Base-by-base conservation (phyloP, 176 grass and related monocot species). In the Coix lacrymajobi region DNA sequence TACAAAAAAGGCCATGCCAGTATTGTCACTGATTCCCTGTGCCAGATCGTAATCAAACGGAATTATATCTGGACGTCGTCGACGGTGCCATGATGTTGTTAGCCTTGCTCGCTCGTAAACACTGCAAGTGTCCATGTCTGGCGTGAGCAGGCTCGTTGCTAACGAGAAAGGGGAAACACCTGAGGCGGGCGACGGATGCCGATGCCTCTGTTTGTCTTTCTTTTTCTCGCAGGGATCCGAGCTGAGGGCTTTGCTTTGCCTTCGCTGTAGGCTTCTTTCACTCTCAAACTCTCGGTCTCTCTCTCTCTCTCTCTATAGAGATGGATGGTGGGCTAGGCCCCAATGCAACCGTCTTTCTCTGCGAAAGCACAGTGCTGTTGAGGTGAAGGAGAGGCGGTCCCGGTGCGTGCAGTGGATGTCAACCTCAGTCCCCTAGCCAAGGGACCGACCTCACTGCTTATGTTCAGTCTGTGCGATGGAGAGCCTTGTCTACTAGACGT, bases 361-460 rank as follows among this genome's bases (percentile, higher is more conserved):
- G 61, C 71, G 37, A 76, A 20, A 49, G 56, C 76, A 79, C 52
- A 49, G 66, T 61, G 54, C 61, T 6, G 41, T 43, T 56, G 62
- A 68, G 52, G 45, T 36, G 31, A 28, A 57, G 52, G 69, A 19
- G 31, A 36, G 78, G 44, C 24, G 85, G 78, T 62, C 77, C 78
- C 84, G 9, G 44, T 31, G 61, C 46, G 30, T 32, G 69, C 58
- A 81, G 85, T 81, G 69, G 45, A 66, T 75, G 78, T 75, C 85
- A 75, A 75, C 45, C 46, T 68, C 85, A 81, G 75, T 61, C 44
- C 62, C 26, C 19, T 22, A 32, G 48, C 12, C 61, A 78, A 70
- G 51, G 65, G 69, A 54, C 74, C 84, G 31, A 43, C 31, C 30
- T 38, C 51, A 41, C 77, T 66, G 61, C 60, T 62, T 57, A 45